phyloP scores from a whole-genome alignment of 2,329 filamentous ascomycete genomes.

The Ceratocystiopsis minuta region DNA sequence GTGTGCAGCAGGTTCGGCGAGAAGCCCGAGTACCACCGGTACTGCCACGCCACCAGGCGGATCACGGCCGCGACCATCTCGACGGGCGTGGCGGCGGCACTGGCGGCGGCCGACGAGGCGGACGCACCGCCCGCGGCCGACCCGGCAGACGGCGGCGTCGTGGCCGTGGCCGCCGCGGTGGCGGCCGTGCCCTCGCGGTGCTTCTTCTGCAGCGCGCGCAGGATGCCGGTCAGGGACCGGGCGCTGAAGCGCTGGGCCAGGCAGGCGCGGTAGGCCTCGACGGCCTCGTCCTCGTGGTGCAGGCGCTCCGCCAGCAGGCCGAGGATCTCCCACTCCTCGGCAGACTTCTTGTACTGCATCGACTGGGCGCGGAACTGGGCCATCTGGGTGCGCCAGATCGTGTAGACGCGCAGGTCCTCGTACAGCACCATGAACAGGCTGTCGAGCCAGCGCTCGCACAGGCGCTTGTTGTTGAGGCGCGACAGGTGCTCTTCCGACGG shows the following conservation, averaged over 20 bases:
- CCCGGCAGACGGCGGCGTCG: too few species aligned
- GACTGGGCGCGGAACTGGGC: constrained; percentile 86
- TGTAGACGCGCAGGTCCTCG: constrained; percentile 94
- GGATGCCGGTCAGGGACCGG: constrained; percentile 72
- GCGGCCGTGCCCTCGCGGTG: background rate
- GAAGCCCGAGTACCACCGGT: constrained; percentile 98
- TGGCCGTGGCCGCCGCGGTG: too few species aligned
- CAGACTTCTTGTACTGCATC: constrained; percentile 88
- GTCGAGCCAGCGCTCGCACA: constrained; percentile 95
- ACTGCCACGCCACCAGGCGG: constrained; percentile 90
- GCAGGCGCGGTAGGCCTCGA: constrained; percentile 84
- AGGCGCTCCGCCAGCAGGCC: constrained; percentile 82
- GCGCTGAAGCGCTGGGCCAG: constrained; percentile 79
- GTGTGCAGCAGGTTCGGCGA: constrained; percentile 77
- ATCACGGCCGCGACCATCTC: constrained; percentile 77
- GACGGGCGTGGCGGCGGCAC: constrained; percentile 40
- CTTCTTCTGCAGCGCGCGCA: constrained; percentile 53
- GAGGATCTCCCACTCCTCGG: constrained; percentile 96
- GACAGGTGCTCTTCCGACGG: constrained; percentile 55
- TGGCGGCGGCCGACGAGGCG: too few species aligned
- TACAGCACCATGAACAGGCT: constrained; percentile 99
- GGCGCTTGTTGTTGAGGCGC: constrained; percentile 87
- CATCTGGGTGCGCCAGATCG: constrained; percentile 97
- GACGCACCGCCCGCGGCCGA: too few species aligned
- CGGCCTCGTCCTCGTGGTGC: constrained; percentile 78